Conservation (phyloP, 495 filamentous ascomycete genomes). For the Neurospora sp. region DNA sequence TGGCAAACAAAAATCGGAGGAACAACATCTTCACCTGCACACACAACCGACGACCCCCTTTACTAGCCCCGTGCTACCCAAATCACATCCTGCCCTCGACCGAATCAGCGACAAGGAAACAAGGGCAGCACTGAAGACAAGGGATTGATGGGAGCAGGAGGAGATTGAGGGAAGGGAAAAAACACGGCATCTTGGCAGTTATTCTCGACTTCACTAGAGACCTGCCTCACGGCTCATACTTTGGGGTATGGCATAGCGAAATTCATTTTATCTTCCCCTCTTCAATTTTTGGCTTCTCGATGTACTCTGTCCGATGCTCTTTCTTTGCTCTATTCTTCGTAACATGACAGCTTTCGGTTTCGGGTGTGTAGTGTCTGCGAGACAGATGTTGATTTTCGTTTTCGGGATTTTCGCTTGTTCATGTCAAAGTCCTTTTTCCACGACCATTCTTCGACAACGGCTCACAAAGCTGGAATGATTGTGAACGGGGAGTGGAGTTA, state of each 20-base stretch:
- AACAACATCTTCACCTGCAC: neutral
- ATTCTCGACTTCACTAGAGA: neutral
- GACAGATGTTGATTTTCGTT: too few species aligned
- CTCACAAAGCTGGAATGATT: neutral
- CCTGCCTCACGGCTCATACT: neutral
- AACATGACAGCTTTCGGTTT: too few species aligned
- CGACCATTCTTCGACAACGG: too few species aligned
- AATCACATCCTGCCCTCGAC: neutral
- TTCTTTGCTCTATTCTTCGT: too few species aligned
- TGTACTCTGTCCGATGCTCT: neutral
- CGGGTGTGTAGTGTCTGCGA: too few species aligned
- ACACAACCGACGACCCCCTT: neutral
- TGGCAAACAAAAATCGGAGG: neutral
- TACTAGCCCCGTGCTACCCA: neutral
- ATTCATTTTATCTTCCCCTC: neutral
- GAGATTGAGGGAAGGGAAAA: too few species aligned
- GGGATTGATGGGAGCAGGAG: neutral
- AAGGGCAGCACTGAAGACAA: neutral
- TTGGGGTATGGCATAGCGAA: neutral
- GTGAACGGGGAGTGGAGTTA: neutral
- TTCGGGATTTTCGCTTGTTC: too few species aligned
- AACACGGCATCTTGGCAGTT: neutral
- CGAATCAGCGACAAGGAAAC: neutral
- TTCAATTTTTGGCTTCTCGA: neutral
- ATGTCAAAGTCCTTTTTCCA: too few species aligned